phyloP scores from a whole-genome alignment of 2,329 filamentous ascomycete species.

The Coleophoma eucalyptorum region DNA sequence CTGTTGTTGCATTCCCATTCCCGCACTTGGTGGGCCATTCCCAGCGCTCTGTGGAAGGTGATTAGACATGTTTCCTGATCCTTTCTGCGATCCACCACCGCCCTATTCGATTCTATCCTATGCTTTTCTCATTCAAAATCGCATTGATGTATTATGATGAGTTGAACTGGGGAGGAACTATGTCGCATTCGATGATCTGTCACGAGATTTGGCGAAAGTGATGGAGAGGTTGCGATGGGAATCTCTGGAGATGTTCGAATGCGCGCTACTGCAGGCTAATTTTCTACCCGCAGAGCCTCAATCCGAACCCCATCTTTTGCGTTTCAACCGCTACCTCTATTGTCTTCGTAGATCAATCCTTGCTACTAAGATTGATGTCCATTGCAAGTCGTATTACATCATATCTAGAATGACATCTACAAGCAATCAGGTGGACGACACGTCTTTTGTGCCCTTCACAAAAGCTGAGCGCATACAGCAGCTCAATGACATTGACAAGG shows the following conservation, averaged over 20 bases:
- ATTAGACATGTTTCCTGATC: slow-evolving; percentile 22
- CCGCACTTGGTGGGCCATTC: slow-evolving; percentile 38
- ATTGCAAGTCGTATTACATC: neutral
- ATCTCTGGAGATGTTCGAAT: neutral
- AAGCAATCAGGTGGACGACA: slow-evolving; percentile 4
- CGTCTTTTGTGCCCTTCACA: slow-evolving; percentile 47
- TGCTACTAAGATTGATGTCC: too few species aligned
- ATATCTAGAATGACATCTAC: slow-evolving; percentile 1
- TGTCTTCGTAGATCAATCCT: neutral
- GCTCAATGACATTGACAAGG: slow-evolving; percentile 73
- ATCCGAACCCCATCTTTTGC: neutral
- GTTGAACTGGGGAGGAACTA: neutral
- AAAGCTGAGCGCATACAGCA: slow-evolving; percentile 77
- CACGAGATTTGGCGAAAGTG: neutral
- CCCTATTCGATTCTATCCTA: slow-evolving; percentile 1
- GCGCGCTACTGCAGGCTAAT: slow-evolving; percentile 17
- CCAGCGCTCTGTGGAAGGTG: slow-evolving; percentile 41
- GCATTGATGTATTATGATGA: neutral
- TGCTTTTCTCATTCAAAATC: slow-evolving; percentile 4
- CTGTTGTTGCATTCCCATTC: slow-evolving; percentile 41
- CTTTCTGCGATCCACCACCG: neutral
- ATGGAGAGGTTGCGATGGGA: neutral
- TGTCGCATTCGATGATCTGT: neutral
- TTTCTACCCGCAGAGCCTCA: slow-evolving; percentile 25
- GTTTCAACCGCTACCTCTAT: neutral